These are phyloP conservation scores for Prosopis cineraria DNA, from an alignment of 306 rosid species.

Conservation along the genomic window DNA sequence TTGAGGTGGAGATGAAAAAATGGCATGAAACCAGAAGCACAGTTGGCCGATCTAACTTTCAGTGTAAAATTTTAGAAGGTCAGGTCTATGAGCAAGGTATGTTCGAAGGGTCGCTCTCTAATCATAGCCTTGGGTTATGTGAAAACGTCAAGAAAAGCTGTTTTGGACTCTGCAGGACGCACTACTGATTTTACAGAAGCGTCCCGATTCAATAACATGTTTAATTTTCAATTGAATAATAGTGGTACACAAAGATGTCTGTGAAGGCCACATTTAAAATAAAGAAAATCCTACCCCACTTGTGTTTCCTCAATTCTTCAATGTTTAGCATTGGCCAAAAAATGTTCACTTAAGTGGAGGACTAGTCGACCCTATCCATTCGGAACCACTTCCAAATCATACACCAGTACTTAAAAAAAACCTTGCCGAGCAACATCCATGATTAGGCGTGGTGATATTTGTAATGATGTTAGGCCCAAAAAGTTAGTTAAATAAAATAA, in stretches of 20 bases:
- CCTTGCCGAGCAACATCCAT: slow-evolving; percentile 33
- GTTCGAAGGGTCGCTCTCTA: slow-evolving; percentile 46
- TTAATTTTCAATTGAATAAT: slow-evolving; percentile 22
- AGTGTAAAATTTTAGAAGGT: slow-evolving; percentile 54
- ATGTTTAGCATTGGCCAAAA: slow-evolving; percentile 21
- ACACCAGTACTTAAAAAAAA: slow-evolving; percentile 20
- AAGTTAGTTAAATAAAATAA: slow-evolving; percentile 32
- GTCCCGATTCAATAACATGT: neutral
- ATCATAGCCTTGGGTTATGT: slow-evolving; percentile 51
- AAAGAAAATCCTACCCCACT: slow-evolving; percentile 25
- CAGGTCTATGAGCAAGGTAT: slow-evolving; percentile 38
- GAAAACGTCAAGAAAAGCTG: slow-evolving; percentile 33
- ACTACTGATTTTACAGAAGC: slow-evolving; percentile 32
- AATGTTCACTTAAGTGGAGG: slow-evolving; percentile 37
- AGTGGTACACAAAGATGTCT: slow-evolving; percentile 9
- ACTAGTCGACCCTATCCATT: slow-evolving; percentile 38
- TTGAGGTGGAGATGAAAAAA: slow-evolving; percentile 35
- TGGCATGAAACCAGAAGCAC: slow-evolving; percentile 46
- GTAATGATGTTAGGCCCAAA: slow-evolving; percentile 30
- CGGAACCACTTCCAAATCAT: slow-evolving; percentile 42
- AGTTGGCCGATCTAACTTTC: slow-evolving; percentile 59
- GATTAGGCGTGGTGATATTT: slow-evolving; percentile 36
- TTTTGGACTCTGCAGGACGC: slow-evolving; percentile 18
- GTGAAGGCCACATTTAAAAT: neutral
- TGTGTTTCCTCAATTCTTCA: slow-evolving; percentile 24